These are phyloP conservation scores for Periglandula ipomoeae DNA, from an alignment of 2,329 filamentous ascomycete species.

Conservation along the genomic window DNA sequence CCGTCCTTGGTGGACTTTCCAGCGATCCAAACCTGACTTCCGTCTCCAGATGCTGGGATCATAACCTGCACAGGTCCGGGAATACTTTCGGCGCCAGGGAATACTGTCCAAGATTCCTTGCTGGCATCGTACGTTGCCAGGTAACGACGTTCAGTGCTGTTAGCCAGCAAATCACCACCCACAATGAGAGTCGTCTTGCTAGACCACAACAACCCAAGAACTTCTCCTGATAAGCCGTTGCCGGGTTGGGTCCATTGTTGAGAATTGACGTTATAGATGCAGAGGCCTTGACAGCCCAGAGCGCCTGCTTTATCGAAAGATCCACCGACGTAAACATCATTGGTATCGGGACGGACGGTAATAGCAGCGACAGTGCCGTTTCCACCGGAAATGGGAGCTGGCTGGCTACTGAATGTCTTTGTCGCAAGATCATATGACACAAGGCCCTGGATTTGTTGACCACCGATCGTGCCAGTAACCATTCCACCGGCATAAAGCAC, in stretches of 20 bases:
- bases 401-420: constrained; percentile 59
- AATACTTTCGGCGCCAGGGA: constrained; percentile 53
- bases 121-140: constrained; percentile 67
- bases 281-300: constrained; percentile 73
- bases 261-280: constrained; percentile 61
- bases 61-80: constrained; percentile 75
- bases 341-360: constrained; percentile 57
- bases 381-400: constrained; percentile 62
- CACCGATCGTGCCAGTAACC: constrained; percentile 61
- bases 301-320: constrained; percentile 76
- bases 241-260: constrained; percentile 77
- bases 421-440: constrained; percentile 68
- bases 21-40: constrained; percentile 71
- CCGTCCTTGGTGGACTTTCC: constrained; percentile 57
- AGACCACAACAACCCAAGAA: constrained; percentile 68
- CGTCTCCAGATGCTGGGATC: constrained; percentile 61
- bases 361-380: constrained; percentile 70
- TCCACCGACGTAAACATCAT: constrained; percentile 78
- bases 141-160: constrained; percentile 49
- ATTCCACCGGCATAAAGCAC: constrained; percentile 76
- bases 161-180: constrained; percentile 65
- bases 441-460: constrained; percentile 58
- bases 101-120: constrained; percentile 54
- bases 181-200: constrained; percentile 63
- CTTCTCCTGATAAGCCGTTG: constrained; percentile 58